Conservation (phyloP, 305 asterid species). For the Solanum hybrid region DNA sequence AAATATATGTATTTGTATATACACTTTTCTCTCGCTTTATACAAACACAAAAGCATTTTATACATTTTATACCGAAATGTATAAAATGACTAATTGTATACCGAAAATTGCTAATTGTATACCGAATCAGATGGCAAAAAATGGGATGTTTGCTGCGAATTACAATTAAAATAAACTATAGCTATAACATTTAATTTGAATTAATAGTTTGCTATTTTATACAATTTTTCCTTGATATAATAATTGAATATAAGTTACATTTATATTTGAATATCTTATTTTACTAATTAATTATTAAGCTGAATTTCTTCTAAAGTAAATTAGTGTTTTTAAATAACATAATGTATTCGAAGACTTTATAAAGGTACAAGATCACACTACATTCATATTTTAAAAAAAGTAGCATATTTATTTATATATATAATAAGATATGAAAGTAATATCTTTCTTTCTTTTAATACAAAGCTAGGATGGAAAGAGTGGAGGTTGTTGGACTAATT, state of each 20-base stretch:
- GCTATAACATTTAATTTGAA: too few relatives aligned
- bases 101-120: too few relatives aligned
- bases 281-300: neutral
- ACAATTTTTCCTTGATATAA: neutral
- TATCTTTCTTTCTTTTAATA: neutral
- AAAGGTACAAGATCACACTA: neutral
- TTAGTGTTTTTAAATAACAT: neutral
- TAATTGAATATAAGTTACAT: neutral
- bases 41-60: too few relatives aligned
- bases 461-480: neutral
- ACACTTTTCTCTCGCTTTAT: too few relatives aligned
- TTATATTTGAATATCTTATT: neutral
- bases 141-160: too few relatives aligned
- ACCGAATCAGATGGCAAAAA: too few relatives aligned
- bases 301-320: neutral
- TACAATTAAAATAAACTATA: too few relatives aligned
- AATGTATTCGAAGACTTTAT: neutral
- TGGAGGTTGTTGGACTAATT: neutral
- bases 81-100: too few relatives aligned
- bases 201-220: too few relatives aligned
- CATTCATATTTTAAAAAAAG: neutral
- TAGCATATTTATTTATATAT: neutral
- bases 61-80: too few relatives aligned
- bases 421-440: neutral
- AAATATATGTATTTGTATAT: too few relatives aligned